A percentile compares a stretch with the other conserved stretches of the same genome.
Evolutionary conservation across 2,329 filamentous ascomycete species (phyloP).

Genomic region (Trichoderma atroviride): DNA sequence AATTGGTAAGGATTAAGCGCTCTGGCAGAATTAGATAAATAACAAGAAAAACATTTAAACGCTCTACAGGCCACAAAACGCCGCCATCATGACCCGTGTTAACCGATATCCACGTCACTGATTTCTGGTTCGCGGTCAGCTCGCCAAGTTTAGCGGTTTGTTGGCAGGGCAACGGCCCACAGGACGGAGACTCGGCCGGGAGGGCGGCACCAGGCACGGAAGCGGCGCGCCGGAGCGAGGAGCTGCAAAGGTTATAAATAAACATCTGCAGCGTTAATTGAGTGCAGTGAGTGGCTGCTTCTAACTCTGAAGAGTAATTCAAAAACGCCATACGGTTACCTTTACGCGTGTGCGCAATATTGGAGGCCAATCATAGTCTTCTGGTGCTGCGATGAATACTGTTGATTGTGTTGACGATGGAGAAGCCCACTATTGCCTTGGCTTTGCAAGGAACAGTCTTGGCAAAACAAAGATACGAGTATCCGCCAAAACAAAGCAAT

Average conservation of each 20-base stretch:
- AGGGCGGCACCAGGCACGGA: constrained; percentile 17
- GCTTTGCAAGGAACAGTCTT: background rate
- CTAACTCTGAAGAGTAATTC: background rate
- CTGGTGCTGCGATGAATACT: background rate
- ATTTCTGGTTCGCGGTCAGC: constrained; percentile 17
- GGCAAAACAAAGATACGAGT: background rate
- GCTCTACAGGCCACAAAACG: constrained; percentile 13
- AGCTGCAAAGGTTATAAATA: background rate
- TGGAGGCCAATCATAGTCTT: background rate
- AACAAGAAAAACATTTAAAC: background rate
- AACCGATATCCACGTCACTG: constrained; percentile 25
- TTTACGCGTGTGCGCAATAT: background rate
- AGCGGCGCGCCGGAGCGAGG: constrained; percentile 14
- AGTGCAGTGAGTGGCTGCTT: background rate
- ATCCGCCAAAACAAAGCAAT: background rate
- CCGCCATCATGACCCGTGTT: background rate
- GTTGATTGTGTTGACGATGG: background rate
- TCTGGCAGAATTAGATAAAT: background rate
- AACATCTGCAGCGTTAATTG: background rate
- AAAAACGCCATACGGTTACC: background rate
- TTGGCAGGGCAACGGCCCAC: constrained; percentile 21
- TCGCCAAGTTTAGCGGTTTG: constrained; percentile 7
- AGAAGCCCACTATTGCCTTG: background rate
- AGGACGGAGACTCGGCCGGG: constrained; percentile 8
- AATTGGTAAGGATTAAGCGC: background rate